A percentile compares a stretch with the other conserved stretches of the same genome.
phyloP scores from a whole-genome alignment of 176 grass and related monocot species.

The Musa acuminata region DNA sequence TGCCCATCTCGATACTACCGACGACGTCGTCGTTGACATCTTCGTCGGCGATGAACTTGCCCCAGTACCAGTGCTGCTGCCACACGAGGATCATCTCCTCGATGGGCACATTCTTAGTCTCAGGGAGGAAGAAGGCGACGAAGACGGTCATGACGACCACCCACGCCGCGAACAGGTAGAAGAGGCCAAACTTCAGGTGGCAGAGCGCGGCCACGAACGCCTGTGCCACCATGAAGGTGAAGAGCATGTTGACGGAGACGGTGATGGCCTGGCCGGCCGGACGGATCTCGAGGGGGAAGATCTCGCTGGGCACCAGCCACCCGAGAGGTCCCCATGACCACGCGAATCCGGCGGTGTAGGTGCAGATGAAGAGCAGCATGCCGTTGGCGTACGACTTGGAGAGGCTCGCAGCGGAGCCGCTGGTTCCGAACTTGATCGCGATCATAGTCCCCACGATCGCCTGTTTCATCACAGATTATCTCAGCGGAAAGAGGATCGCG shows the following conservation, averaged over 20 bases:
- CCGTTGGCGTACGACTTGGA: neutral
- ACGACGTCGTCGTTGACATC: no score
- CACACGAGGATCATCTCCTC: no score
- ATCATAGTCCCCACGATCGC: slow-evolving; percentile 35
- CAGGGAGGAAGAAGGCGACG: slow-evolving; percentile 41
- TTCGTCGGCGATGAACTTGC: no score
- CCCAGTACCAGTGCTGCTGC: no score
- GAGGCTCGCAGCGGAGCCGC: slow-evolving; percentile 15
- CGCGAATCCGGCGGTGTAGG: neutral
- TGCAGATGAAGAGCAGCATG: neutral
- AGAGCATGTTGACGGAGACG: neutral
- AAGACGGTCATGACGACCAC: neutral
- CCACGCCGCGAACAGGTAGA: neutral
- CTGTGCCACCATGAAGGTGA: neutral
- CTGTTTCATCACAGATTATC: neutral
- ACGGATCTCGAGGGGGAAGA: slow-evolving; percentile 31
- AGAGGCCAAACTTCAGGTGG: neutral
- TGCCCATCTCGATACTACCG: no score
- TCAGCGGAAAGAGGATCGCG: neutral
- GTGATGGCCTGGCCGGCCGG: neutral
- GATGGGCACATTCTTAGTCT: slow-evolving; percentile 90
- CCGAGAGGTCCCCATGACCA: slow-evolving; percentile 40
- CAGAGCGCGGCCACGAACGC: neutral
- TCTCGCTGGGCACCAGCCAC: slow-evolving; percentile 35
- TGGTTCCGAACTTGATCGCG: slow-evolving; percentile 35